Base-by-base conservation (phyloP, 768 basidiomycete genomes). In the Boletus insuetus region DNA sequence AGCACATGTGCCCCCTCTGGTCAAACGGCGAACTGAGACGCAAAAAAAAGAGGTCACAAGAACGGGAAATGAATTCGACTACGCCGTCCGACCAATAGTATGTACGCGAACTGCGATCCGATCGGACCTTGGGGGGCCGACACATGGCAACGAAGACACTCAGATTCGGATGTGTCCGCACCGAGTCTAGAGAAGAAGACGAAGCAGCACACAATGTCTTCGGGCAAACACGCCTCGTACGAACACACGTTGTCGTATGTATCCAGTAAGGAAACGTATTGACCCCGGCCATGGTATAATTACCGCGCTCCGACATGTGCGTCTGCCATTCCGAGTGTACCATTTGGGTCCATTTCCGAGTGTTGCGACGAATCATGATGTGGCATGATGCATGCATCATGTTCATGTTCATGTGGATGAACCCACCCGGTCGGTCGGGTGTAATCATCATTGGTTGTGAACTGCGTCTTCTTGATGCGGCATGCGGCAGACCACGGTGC, bases 101-200 rank as follows among this genome's bases (percentile, higher is more conserved):
- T n/a, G 6, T n/a, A 20, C 24, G 8, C 39, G n/a, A 40, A 44
- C 41, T 5, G 20, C 59, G 53, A 47, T 9, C 20, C 32, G 34
- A 48, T 34, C 59, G 59, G 59, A 61, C 49, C 45, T 51, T 40
- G 49, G 7, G 37, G 17, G 43, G 29, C 11, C 34, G 13, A 35
- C 51, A 31, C 42, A 41, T 53, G 51, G 50, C 45, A 22, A 4
- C 24, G 17, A 38, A 46, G 22, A 49, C n/a, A 20, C 6, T 40
- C 35, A 8, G 9, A 40, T 60, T 54, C 46, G 58, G 46, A 47
- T 31, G 17, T n/a, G 6, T 12, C 17, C 20, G 7, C 49, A 37
- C 59, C 35, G 5, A 47, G 38, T 55, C 31, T 48, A 24, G 39
- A 6, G 34, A 35, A 35, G 34, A 14, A 11, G 34, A 35, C 10